These are phyloP conservation scores for Typha latifolia DNA, from an alignment of 176 grass and related monocot genomes.

Conservation along the genomic window DNA sequence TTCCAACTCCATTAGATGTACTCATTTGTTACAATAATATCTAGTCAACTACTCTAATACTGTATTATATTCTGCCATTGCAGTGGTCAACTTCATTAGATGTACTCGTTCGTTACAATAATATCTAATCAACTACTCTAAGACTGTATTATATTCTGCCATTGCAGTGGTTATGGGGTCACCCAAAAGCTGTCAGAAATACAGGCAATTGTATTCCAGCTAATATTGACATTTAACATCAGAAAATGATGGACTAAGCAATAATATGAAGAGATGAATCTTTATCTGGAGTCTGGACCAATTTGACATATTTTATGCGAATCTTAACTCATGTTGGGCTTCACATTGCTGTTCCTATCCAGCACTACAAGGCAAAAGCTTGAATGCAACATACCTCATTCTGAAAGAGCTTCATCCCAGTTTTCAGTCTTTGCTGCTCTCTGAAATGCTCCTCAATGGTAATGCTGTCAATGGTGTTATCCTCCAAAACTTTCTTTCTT, in stretches of 20 bases:
- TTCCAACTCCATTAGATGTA: too few species aligned
- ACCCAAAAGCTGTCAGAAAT: too few species aligned
- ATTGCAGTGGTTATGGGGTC: too few species aligned
- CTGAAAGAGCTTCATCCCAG: constrained; percentile 61
- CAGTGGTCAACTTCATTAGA: too few species aligned
- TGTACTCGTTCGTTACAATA: too few species aligned
- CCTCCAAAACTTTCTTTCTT: constrained; percentile 9
- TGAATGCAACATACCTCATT: constrained; percentile 52
- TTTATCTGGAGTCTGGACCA: neutral
- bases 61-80: too few species aligned
- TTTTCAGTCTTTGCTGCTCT: constrained; percentile 58
- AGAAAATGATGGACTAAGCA: neutral
- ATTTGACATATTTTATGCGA: neutral
- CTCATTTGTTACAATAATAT: too few species aligned
- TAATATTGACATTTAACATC: neutral
- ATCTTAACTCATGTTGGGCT: neutral
- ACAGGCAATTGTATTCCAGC: too few species aligned
- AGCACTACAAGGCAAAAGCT: constrained; percentile 4
- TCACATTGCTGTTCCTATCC: neutral
- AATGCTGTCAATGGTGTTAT: constrained; percentile 24
- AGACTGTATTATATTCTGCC: too few species aligned
- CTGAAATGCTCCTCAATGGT: constrained; percentile 43
- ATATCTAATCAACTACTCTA: too few species aligned
- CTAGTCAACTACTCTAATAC: too few species aligned
- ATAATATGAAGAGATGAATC: neutral